Conservation (phyloP, 2,329 filamentous ascomycete genomes). For the Ophiocordyceps camponoti-floridani region DNA sequence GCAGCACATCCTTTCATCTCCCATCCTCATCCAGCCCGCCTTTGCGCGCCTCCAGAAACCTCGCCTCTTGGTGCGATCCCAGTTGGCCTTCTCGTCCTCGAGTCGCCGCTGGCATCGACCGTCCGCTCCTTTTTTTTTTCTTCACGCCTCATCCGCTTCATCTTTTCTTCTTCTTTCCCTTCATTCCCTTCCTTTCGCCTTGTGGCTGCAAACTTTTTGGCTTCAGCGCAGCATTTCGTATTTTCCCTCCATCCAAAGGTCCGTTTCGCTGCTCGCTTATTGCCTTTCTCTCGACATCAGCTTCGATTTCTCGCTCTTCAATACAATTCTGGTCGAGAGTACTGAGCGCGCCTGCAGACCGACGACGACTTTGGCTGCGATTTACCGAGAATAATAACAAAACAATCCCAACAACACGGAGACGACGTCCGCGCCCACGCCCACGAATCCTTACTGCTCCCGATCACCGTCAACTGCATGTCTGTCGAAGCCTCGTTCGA, state of each 20-base stretch:
- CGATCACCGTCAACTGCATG: not conserved
- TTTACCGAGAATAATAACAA: not conserved
- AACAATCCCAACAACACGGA: not conserved
- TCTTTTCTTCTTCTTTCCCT: conserved; percentile 6
- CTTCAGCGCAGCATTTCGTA: conserved; percentile 9
- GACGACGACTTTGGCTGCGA: not conserved
- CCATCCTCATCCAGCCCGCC: conserved; percentile 3
- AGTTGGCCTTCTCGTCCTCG: conserved; percentile 27
- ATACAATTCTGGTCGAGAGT: not conserved
- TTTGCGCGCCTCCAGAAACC: conserved; percentile 3
- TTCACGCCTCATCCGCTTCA: conserved; percentile 1
- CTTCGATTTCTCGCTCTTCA: not conserved
- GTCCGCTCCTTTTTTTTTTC: conserved; percentile 33
- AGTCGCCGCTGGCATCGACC: conserved; percentile 40
- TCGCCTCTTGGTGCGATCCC: conserved; percentile 33
- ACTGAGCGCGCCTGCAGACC: not conserved
- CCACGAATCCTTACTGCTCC: not conserved
- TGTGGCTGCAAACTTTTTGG: conserved; percentile 7
- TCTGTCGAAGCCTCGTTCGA: not conserved
- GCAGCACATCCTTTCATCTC: conserved; percentile 2
- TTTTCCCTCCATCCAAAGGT: conserved; percentile 1
- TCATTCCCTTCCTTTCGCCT: conserved; percentile 3
- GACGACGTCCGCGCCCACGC: not conserved
- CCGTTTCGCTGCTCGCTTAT: conserved; percentile 6
- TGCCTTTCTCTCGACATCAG: not conserved